A percentile compares a stretch with the other conserved stretches of the same genome.
Evolutionary conservation across 306 rosid genomes (phyloP).

Genomic region (Fragaria nilgerrensis): DNA sequence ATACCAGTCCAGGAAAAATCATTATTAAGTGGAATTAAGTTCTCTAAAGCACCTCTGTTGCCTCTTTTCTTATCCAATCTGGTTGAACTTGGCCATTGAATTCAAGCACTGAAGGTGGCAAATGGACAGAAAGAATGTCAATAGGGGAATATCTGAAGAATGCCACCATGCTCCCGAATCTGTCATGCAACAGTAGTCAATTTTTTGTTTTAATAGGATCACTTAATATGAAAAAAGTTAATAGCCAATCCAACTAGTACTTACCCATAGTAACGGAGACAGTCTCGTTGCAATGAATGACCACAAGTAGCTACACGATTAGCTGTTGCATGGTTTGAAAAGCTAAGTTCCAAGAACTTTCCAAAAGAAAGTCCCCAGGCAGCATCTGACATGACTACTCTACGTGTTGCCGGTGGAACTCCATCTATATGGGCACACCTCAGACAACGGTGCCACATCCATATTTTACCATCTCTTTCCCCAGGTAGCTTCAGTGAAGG

Average conservation of each 20-base stretch:
- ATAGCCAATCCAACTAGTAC: constrained; percentile 21
- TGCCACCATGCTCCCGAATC: constrained; percentile 96
- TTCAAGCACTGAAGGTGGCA: constrained; percentile 82
- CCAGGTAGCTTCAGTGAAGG: constrained; percentile 81
- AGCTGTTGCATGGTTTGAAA: constrained; percentile 98
- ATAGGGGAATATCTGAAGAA: constrained; percentile 91
- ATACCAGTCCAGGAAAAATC: not conserved
- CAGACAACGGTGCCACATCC: constrained; percentile 99
- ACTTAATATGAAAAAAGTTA: constrained; percentile 15
- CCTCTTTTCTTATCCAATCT: constrained; percentile 77
- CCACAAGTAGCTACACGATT: constrained; percentile 97
- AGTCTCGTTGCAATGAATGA: constrained; percentile 96
- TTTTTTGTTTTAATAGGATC: constrained; percentile 15
- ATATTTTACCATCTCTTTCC: constrained; percentile 84
- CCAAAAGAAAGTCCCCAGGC: constrained; percentile 99
- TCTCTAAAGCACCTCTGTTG: constrained; percentile 59
- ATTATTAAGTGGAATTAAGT: not conserved
- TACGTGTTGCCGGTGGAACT: constrained; percentile 95
- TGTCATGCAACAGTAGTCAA: constrained; percentile 36
- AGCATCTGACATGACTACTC: constrained; percentile 97
- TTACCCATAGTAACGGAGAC: constrained; percentile 97
- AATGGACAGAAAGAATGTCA: constrained; percentile 77
- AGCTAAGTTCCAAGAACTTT: constrained; percentile 97
- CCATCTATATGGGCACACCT: constrained; percentile 79
- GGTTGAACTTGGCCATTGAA: constrained; percentile 63